Evolutionary conservation across 1,139 yeast species (phyloP).

Genomic region (Hemisphaericaspora xylanilytica): DNA sequence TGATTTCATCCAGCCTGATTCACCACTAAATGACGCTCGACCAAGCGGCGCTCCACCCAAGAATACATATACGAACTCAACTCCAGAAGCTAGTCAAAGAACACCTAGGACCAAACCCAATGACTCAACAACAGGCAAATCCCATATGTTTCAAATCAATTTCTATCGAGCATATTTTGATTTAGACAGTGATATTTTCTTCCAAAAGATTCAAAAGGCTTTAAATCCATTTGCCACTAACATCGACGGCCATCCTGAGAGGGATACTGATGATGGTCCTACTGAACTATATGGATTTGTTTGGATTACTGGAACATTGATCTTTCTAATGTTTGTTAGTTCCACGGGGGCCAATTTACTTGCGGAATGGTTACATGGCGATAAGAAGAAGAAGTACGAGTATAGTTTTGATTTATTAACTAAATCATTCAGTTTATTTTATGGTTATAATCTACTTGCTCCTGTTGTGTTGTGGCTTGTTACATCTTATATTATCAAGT

Average conservation of each 20-base stretch:
- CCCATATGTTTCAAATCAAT: constrained; percentile 53
- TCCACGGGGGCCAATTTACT: constrained; percentile 53
- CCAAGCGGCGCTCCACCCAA: background rate
- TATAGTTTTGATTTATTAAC: constrained; percentile 63
- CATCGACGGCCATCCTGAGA: constrained; percentile 17
- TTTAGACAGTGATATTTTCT: constrained; percentile 60
- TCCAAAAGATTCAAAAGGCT: constrained; percentile 41
- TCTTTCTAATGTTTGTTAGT: constrained; percentile 69
- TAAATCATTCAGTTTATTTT: constrained; percentile 63
- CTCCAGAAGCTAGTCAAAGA: constrained; percentile 8
- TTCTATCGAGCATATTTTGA: constrained; percentile 63
- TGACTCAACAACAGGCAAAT: constrained; percentile 18
- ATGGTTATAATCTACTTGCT: constrained; percentile 66
- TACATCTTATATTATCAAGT: constrained; percentile 44
- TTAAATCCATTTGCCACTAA: constrained; percentile 42
- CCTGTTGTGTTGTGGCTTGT: constrained; percentile 55
- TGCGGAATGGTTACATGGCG: constrained; percentile 45
- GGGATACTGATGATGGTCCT: constrained; percentile 28
- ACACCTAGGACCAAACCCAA: constrained; percentile 16
- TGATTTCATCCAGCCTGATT: constrained; percentile 21
- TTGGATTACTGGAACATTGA: constrained; percentile 81
- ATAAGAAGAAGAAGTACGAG: constrained; percentile 44
- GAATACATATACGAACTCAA: constrained; percentile 1
- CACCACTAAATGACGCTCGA: background rate
- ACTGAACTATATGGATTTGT: constrained; percentile 78